These are phyloP conservation scores for Sisymbrium altissimum DNA, from an alignment of 345 rosid species.

Conservation along the genomic window DNA sequence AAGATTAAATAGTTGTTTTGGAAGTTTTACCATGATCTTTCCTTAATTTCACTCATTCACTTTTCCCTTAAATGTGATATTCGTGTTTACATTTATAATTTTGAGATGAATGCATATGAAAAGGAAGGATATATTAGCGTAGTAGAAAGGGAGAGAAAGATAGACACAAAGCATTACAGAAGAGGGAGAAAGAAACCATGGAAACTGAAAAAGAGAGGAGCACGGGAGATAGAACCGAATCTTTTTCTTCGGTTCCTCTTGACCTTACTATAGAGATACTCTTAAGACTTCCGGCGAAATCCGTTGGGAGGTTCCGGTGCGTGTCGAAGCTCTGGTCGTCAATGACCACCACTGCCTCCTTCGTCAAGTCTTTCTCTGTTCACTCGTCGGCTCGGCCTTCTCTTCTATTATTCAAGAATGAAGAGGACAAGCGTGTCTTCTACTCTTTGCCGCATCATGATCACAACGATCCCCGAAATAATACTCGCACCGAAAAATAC, in stretches of 20 bases:
- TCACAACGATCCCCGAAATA: not conserved
- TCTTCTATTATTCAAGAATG: not conserved
- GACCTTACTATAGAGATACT: not conserved
- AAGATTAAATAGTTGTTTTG: not conserved
- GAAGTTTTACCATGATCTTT: not conserved
- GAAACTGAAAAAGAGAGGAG: not conserved
- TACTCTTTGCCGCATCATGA: not conserved
- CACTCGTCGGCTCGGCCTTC: not conserved
- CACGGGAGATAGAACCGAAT: slow-evolving; percentile 31
- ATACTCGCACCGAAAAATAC: not conserved
- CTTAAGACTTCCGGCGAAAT: not conserved
- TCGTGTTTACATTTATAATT: not conserved
- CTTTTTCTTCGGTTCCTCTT: not conserved
- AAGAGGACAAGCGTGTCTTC: not conserved
- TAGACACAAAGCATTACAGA: not conserved
- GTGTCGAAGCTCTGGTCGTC: not conserved
- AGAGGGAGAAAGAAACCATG: too few relatives aligned
- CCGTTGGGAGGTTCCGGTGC: not conserved
- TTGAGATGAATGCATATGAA: not conserved
- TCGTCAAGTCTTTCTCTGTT: not conserved
- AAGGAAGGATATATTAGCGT: not conserved
- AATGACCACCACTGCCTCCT: not conserved
- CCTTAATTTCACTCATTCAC: not conserved
- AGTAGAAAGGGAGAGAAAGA: not conserved
- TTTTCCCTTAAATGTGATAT: not conserved